phyloP scores from a whole-genome alignment of 495 filamentous ascomycete species.

The Podospora tetraspora region DNA sequence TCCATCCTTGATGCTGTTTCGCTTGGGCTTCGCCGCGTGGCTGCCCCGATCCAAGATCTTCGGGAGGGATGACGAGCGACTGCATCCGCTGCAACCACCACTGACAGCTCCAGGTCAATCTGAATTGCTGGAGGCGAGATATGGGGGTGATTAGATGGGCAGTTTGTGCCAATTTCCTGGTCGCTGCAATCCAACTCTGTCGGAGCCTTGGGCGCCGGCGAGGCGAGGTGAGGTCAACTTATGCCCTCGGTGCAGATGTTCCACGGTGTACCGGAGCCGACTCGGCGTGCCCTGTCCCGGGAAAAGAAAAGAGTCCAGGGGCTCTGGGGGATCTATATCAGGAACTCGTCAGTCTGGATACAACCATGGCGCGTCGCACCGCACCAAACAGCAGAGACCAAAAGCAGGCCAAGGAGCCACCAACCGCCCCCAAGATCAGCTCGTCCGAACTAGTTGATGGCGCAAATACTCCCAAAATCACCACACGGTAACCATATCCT shows the following conservation, averaged over 20 bases:
- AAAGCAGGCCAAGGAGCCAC: background rate
- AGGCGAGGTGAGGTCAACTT: background rate
- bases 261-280: background rate
- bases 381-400: slow-evolving; percentile 3
- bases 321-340: background rate
- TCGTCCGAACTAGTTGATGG: background rate
- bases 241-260: background rate
- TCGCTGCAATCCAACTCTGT: slow-evolving; percentile 1
- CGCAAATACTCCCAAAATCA: background rate
- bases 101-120: background rate
- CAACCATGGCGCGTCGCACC: slow-evolving; percentile 5
- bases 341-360: slow-evolving; percentile 9
- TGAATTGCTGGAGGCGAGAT: background rate
- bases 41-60: background rate
- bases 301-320: slow-evolving; percentile 7
- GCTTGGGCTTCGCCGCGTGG: background rate
- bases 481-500: background rate
- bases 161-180: background rate
- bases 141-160: background rate
- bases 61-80: background rate
- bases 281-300: background rate
- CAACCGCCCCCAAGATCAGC: background rate
- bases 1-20: background rate
- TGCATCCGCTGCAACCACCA: background rate
- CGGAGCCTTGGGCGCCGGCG: background rate